phyloP scores from a whole-genome alignment of 2,329 filamentous ascomycete genomes.

The Penicillium sp. region DNA sequence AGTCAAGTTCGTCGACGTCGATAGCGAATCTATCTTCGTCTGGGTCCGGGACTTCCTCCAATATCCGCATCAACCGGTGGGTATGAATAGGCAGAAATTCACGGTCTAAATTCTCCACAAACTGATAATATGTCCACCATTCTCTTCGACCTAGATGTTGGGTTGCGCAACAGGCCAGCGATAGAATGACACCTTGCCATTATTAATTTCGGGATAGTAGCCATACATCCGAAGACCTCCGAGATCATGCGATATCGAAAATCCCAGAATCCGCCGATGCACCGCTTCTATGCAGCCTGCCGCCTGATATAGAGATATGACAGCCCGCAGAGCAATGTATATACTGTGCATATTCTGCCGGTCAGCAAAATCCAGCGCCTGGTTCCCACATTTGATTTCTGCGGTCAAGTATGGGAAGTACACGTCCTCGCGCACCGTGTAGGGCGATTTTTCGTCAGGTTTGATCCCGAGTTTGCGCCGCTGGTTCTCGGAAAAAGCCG shows the following conservation, averaged over 20 bases:
- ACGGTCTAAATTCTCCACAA: conserved; percentile 6
- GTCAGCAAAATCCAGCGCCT: conserved; percentile 3
- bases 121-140: conserved; percentile 6
- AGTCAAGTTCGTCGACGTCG: not conserved
- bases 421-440: conserved; percentile 4
- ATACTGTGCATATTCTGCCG: conserved; percentile 7
- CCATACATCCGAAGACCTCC: conserved; percentile 1
- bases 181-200: conserved; percentile 5
- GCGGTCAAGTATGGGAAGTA: conserved; percentile 4
- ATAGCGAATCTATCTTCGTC: not conserved
- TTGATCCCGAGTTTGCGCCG: conserved; percentile 6
- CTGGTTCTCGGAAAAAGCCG: conserved; percentile 2
- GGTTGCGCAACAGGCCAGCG: conserved; percentile 5
- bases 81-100: conserved; percentile 8
- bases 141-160: conserved; percentile 2
- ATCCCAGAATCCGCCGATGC: conserved; percentile 3
- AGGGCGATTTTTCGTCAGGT: conserved; percentile 4
- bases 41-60: conserved; percentile 1
- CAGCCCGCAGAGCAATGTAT: conserved; percentile 2
- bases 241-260: conserved; percentile 5
- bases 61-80: not conserved
- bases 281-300: conserved; percentile 2
- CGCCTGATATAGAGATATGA: conserved; percentile 1
- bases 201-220: conserved; percentile 5
- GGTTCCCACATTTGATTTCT: conserved; percentile 7